Evolutionary conservation across 2,329 filamentous ascomycete genomes (phyloP).

Genomic region (Salinomyces thailandicus): DNA sequence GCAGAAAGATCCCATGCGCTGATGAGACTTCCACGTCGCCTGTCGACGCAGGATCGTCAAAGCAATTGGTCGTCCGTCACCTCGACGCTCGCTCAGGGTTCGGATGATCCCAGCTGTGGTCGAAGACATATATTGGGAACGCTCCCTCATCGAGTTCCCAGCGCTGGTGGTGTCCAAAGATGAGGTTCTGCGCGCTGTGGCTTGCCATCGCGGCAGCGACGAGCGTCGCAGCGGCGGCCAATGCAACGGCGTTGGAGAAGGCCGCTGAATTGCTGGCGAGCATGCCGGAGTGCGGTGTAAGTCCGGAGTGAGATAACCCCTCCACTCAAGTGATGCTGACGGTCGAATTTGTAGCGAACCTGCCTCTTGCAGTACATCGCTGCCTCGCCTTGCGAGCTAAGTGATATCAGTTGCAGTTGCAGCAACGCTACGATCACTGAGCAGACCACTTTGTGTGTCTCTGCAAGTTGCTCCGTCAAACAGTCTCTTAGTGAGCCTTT

Average conservation of each 20-base stretch:
- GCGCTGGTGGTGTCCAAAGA: too few relatives aligned
- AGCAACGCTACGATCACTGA: conserved; percentile 8
- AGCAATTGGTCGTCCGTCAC: too few relatives aligned
- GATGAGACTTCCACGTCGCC: too few relatives aligned
- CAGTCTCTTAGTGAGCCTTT: too few relatives aligned
- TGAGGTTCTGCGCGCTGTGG: too few relatives aligned
- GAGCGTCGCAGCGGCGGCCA: neutral
- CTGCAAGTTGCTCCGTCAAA: conserved; percentile 3
- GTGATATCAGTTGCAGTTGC: conserved; percentile 12
- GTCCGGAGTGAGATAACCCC: neutral
- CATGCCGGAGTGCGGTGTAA: conserved; percentile 2
- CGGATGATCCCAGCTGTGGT: too few relatives aligned
- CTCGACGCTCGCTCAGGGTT: too few relatives aligned
- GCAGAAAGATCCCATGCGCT: too few relatives aligned
- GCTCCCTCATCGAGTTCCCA: too few relatives aligned
- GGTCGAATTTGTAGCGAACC: conserved; percentile 6
- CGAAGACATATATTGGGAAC: too few relatives aligned
- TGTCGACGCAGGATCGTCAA: too few relatives aligned
- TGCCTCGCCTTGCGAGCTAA: conserved; percentile 10
- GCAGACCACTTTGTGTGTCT: conserved; percentile 7
- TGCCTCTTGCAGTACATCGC: conserved; percentile 11
- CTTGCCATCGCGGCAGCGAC: neutral
- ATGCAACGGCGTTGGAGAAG: neutral
- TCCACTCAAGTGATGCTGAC: too few relatives aligned
- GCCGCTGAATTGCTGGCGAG: neutral